Evolutionary conservation across 352 stramenopile genomes (phyloP), one percentile per base, ranked within the genome.

Genomic region (Aphanomyces astaci): DNA sequence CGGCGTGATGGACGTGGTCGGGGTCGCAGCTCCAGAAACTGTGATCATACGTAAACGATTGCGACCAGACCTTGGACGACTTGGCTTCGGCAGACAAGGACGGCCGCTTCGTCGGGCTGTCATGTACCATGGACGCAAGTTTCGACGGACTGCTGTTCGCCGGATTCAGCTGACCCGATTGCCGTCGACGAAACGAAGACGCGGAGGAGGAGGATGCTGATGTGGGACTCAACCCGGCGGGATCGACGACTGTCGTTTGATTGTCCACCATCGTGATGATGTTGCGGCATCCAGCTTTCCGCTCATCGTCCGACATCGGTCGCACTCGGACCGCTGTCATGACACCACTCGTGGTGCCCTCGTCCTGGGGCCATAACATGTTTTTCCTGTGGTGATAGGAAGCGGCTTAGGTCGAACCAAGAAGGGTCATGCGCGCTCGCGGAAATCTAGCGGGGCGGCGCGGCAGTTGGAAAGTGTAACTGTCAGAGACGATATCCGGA

Each of bases 271-370:
- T 87, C 33, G 89, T 78, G 11, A 91, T 74, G 49, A 93, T 80
- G 1, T 72, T 46, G 0, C 79, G 79, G 64, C 76, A 87, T 10
- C 80, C 83, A 4, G 67, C 72, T 48, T 88, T 87, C 40, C 80
- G 79, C 71, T 92, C 84, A 0, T 75, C 78, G 5, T 67, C 59
- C 2, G 85, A 78, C 82, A 92, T 90, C 0, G 84, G 84, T 9
- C 84, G 84, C 30, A 93, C 75, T 1, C 82, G 78, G n/a, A 89
- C 75, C 11, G 84, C 81, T 0, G 82, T 93, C 60, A 91, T 84
- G 40, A 88, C 60, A 4, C 30, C 52, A 59, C 40, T 49, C 40
- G 17, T 30, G 0, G n/a, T n/a, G n/a, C 22, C 48, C 11, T 55
- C 27, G 10, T 55, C 48, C 48, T 30, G 27, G 13, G n/a, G 10